Percentiles rank a stretch among this genome's conserved stretches.
Evolutionary conservation across 345 rosid genomes (phyloP).

Genomic region (Salix udensis): DNA sequence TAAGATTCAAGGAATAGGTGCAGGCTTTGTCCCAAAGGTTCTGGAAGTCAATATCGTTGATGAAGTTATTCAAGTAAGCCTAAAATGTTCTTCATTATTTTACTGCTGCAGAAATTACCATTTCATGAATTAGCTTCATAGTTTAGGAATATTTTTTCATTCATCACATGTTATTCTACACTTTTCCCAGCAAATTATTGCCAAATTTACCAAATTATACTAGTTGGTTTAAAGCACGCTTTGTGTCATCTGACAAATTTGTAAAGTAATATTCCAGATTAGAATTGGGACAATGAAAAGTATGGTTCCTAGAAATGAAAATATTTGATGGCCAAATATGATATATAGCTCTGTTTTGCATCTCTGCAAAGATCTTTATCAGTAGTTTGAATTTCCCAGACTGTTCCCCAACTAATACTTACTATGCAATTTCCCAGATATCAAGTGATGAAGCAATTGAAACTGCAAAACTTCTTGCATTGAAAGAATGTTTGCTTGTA

Average conservation of each 20-base stretch:
- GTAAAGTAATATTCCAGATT: background rate
- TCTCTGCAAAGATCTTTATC: no score
- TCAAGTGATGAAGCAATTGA: slow-evolving; percentile 47
- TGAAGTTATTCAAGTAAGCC: slow-evolving; percentile 72
- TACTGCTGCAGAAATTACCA: background rate
- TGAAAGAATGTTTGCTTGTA: no score
- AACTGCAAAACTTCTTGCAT: slow-evolving; percentile 42
- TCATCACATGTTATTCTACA: background rate
- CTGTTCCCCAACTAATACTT: background rate
- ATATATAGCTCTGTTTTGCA: background rate
- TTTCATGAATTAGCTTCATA: background rate
- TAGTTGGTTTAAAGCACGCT: background rate
- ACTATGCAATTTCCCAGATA: slow-evolving; percentile 25
- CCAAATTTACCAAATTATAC: no score
- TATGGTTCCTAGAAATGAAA: background rate
- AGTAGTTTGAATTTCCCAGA: background rate
- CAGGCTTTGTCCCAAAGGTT: slow-evolving; percentile 80
- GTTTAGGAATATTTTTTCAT: no score
- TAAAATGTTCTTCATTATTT: background rate
- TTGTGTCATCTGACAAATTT: background rate
- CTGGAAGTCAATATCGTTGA: slow-evolving; percentile 50
- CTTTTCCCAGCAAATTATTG: background rate
- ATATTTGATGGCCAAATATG: background rate
- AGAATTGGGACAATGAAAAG: background rate
- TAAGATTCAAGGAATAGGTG: slow-evolving; percentile 96